Conservation (phyloP, 176 grass and related monocot species). For the Paspalum vaginatum region DNA sequence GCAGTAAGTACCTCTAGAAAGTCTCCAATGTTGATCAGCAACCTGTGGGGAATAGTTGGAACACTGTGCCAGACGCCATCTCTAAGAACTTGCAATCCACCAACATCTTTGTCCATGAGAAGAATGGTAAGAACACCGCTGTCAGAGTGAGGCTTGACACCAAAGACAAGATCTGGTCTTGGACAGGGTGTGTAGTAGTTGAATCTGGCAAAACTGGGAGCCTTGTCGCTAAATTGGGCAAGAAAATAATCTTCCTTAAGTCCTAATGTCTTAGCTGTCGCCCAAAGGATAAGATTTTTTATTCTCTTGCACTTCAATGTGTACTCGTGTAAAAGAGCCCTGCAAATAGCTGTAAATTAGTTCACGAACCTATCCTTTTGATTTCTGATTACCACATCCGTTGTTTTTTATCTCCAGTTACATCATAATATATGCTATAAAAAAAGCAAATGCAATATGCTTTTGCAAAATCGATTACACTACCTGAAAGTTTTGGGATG, state of each 20-base stretch:
- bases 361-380: not conserved
- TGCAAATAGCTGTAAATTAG: not conserved
- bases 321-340: conserved; percentile 53
- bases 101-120: conserved; percentile 55
- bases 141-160: conserved; percentile 65
- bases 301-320: conserved; percentile 44
- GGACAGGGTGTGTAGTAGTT: conserved; percentile 57
- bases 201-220: conserved; percentile 44
- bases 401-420: not conserved
- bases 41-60: conserved; percentile 29
- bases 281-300: conserved; percentile 24
- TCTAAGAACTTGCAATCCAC: conserved; percentile 54
- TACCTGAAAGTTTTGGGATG: conserved; percentile 61
- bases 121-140: conserved; percentile 49
- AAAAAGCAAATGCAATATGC: not conserved
- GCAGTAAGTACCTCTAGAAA: conserved; percentile 47
- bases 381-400: not conserved
- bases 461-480: not conserved
- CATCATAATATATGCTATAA: not conserved
- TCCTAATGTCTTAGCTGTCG: conserved; percentile 40
- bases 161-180: conserved; percentile 59
- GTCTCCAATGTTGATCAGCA: conserved; percentile 62
- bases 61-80: conserved; percentile 50
- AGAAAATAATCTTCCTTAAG: conserved; percentile 39
- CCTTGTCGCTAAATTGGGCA: conserved; percentile 35